These are phyloP conservation scores for Saccharomycopsis crataegensis DNA, from an alignment of 1,139 yeast genomes.

Conservation along the genomic window DNA sequence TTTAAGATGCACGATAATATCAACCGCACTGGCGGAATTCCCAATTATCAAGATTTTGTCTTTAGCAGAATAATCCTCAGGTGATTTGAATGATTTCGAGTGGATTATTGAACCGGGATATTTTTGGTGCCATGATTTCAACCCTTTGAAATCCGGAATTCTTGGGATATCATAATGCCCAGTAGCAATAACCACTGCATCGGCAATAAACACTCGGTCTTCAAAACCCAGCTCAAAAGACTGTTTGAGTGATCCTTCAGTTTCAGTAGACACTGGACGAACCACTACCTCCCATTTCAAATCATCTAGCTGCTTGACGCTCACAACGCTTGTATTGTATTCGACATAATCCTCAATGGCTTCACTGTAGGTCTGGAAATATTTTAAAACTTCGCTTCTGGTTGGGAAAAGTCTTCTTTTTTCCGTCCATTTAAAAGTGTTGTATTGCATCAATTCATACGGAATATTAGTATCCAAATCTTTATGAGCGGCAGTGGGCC, in stretches of 20 bases:
- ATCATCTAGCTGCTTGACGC: constrained; percentile 22
- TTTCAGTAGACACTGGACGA: constrained; percentile 26
- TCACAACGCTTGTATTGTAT: constrained; percentile 35
- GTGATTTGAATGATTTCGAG: constrained; percentile 46
- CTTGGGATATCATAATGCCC: constrained; percentile 54
- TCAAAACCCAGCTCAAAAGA: background rate
- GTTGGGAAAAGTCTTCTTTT: constrained; percentile 42
- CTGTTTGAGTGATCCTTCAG: background rate
- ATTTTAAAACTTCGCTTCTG: constrained; percentile 40
- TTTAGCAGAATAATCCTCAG: background rate
- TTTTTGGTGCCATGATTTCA: constrained; percentile 39
- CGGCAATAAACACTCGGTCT: constrained; percentile 24
- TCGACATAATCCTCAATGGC: constrained; percentile 24
- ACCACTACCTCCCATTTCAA: constrained; percentile 35
- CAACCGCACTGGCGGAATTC: constrained; percentile 55
- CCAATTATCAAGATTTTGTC: constrained; percentile 49
- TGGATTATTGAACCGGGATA: constrained; percentile 47
- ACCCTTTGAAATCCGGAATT: constrained; percentile 47
- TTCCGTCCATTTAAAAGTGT: constrained; percentile 38
- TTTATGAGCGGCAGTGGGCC: constrained; percentile 30
- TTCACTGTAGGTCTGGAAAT: constrained; percentile 28
- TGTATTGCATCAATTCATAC: constrained; percentile 48
- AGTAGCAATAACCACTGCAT: constrained; percentile 48
- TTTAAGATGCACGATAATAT: constrained; percentile 47
- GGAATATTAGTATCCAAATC: constrained; percentile 59